Conservation (phyloP, 208 protist species). For the Leishmania lainsoni region DNA sequence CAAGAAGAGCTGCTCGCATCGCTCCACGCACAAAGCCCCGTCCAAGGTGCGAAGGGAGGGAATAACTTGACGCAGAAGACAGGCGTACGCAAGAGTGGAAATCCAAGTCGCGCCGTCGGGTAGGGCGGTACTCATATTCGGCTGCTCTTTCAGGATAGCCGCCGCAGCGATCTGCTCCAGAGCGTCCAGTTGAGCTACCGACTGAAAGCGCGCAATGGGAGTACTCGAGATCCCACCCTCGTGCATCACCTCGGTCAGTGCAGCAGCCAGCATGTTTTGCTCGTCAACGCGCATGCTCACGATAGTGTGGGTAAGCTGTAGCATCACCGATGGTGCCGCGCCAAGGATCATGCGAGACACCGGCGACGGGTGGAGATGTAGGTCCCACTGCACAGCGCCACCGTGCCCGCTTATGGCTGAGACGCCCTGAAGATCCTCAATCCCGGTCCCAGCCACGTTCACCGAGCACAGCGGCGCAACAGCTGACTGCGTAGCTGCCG, state of each 20-base stretch:
- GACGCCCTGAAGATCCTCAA: conserved; percentile 42
- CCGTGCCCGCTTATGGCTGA: conserved; percentile 22
- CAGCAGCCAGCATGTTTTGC: conserved; percentile 1
- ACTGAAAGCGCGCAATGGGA: conserved; percentile 13
- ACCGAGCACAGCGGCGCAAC: conserved; percentile 3
- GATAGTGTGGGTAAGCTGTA: conserved; percentile 23
- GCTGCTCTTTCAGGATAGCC: neutral
- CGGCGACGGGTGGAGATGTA: conserved; percentile 39
- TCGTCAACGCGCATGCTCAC: conserved; percentile 2
- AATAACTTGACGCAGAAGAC: conserved; percentile 30
- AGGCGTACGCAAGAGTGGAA: conserved; percentile 16
- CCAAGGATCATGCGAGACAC: conserved; percentile 32
- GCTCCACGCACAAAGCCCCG: neutral
- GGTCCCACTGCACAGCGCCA: conserved; percentile 10
- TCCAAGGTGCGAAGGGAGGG: conserved; percentile 24
- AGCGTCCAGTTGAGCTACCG: conserved; percentile 9
- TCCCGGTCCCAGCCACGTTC: conserved; percentile 7
- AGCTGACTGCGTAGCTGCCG: neutral
- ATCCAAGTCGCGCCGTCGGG: conserved; percentile 13
- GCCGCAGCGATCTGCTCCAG: conserved; percentile 8
- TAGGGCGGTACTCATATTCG: neutral
- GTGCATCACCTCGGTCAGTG: conserved; percentile 4
- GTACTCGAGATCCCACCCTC: neutral
- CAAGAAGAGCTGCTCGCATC: conserved; percentile 18
- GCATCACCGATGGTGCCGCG: conserved; percentile 10